phyloP scores from a whole-genome alignment of 371 early-diverging fungal species.

The Mortierella sp. region DNA sequence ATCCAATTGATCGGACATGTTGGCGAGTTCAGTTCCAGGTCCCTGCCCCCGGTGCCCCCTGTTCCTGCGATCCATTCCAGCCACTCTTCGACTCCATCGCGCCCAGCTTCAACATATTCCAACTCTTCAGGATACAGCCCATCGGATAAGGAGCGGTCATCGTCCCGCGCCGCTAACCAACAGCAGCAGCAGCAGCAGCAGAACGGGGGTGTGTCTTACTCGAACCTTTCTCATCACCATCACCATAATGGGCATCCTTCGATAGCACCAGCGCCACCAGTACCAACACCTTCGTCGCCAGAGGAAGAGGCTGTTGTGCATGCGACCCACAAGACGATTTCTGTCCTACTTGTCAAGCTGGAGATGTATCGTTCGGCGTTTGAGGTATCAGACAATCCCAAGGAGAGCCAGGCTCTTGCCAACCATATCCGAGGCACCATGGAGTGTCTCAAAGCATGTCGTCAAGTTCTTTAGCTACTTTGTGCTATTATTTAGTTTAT shows the following conservation, averaged over 20 bases:
- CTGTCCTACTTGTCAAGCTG: conserved; percentile 34
- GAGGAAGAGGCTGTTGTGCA: conserved; percentile 39
- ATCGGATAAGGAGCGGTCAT: conserved; percentile 24
- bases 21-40: conserved; percentile 31
- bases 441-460: conserved; percentile 54
- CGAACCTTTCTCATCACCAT: neutral
- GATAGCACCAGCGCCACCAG: conserved; percentile 3
- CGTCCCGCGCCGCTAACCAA: conserved; percentile 11
- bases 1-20: conserved; percentile 44
- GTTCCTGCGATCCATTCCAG: conserved; percentile 8
- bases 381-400: conserved; percentile 45
- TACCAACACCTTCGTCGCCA: conserved; percentile 19
- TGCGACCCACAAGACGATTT: conserved; percentile 48
- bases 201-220: neutral
- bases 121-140: conserved; percentile 24
- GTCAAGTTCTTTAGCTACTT: conserved; percentile 27
- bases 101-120: conserved; percentile 38
- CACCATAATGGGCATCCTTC: neutral
- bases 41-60: conserved; percentile 49
- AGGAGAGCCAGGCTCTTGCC: conserved; percentile 39
- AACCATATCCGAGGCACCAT: conserved; percentile 47
- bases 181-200: neutral
- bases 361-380: conserved; percentile 44
- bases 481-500: neutral
- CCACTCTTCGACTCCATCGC: conserved; percentile 19